Percentiles rank a stretch among this genome's conserved stretches.
Evolutionary conservation across 208 protist species (phyloP).

Genomic region (Phytomonas francai): DNA sequence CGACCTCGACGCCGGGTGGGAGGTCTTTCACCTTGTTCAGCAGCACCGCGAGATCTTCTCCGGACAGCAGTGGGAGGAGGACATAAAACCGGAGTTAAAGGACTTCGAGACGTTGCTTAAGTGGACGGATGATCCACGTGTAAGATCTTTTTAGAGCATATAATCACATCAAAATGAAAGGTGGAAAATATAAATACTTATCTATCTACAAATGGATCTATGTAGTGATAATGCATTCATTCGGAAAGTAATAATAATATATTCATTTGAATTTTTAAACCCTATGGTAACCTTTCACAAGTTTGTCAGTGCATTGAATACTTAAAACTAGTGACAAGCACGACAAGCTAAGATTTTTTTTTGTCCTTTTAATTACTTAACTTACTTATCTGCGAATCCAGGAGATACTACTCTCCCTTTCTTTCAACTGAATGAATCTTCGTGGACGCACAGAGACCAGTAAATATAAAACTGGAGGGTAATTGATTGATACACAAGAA

Average conservation of each 20-base stretch:
- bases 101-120: slow-evolving; percentile 17
- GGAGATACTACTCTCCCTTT: not conserved
- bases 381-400: not conserved
- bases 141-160: not conserved
- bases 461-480: not conserved
- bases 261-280: not conserved
- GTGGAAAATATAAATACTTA: too few species aligned
- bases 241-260: not conserved
- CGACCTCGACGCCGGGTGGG: slow-evolving; percentile 27
- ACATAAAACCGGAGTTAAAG: slow-evolving; percentile 42
- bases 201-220: too few species aligned
- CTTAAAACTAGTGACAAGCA: not conserved
- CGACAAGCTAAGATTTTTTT: not conserved
- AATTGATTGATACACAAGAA: not conserved
- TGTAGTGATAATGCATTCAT: too few species aligned
- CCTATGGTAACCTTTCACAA: not conserved
- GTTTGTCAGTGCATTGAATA: not conserved
- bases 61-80: slow-evolving; percentile 27
- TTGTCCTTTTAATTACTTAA: not conserved
- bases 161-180: not conserved
- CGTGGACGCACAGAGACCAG: not conserved
- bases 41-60: slow-evolving; percentile 11
- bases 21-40: slow-evolving; percentile 28
- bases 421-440: not conserved
- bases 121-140: not conserved